Base-by-base conservation (phyloP, 352 stramenopile species). In the Globisporangium nagaii region DNA sequence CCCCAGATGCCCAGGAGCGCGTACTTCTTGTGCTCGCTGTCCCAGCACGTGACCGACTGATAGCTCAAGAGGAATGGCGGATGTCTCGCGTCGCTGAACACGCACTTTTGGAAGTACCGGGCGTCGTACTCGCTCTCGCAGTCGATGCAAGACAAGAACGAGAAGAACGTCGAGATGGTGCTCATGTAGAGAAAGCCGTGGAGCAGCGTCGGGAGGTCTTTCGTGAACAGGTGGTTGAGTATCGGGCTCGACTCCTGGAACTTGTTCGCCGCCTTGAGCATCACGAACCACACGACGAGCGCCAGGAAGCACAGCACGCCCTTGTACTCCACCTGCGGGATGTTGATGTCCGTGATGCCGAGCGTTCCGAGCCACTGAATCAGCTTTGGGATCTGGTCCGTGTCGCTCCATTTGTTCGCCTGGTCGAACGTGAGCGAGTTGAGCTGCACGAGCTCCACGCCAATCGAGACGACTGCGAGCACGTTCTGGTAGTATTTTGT, bases 211-310 rank as follows among this genome's bases (percentile, higher is more conserved):
- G 75, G 73, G 15, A 86, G 56, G 47, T 86, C 75, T 32, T 84
- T 86, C 7, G 75, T 86, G 15, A 83, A 44, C 20, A 81, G 40
- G 0, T 65, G 68, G 60, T 87, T 79, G 12, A 87, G 54, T 22
- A 74, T 42, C 4, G 62, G 62, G 34, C 67, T 84, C 28, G 60
- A 81, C 30, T 87, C 73, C 46, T 77, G 76, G 56, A 87, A 87
- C 42, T 81, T 81, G 69, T 87, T 87, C 15, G 73, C 69, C n/a
- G 73, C 79, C 58, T 87, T 87, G 53, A 87, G 53, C 47, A 83
- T 50, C 19, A 85, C n/a, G 36, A 81, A 68, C 67, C 71, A 87
- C 8, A 62, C 25, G 9, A 65, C 2, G 13, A 87, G 50, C 32
- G 63, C 42, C 2, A 63, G 4, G 0, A 63, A 52, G 36, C 56